Conservation (phyloP, 1,139 yeast species). For the Yamadazyma triangularis region DNA sequence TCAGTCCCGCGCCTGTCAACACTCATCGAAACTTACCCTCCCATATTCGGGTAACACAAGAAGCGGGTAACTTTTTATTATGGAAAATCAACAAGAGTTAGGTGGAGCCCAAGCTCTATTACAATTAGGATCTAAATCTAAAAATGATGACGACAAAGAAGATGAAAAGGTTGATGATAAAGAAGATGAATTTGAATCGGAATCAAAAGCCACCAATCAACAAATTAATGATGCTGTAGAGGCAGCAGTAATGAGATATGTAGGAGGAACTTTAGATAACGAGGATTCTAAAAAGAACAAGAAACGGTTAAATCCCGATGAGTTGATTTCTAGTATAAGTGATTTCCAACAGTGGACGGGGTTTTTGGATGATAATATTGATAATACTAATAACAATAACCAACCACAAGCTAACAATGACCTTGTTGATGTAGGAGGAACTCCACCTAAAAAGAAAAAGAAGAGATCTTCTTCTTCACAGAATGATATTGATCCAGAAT, state of each 20-base stretch:
- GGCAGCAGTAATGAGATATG: constrained; percentile 72
- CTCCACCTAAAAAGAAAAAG: constrained; percentile 10
- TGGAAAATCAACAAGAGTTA: constrained; percentile 37
- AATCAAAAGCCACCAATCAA: constrained; percentile 33
- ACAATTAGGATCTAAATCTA: constrained; percentile 34
- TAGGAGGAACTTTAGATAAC: constrained; percentile 52
- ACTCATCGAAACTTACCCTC: too few species aligned
- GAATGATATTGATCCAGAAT: constrained; percentile 56
- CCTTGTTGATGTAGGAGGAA: background rate
- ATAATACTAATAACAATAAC: constrained; percentile 7
- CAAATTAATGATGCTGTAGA: constrained; percentile 54
- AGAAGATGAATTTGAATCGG: constrained; percentile 18
- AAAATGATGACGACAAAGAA: constrained; percentile 10
- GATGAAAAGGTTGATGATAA: constrained; percentile 7
- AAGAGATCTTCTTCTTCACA: constrained; percentile 8
- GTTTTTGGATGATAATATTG: constrained; percentile 41
- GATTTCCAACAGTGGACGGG: constrained; percentile 56
- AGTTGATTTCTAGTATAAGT: constrained; percentile 29
- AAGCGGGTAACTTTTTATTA: constrained; percentile 18
- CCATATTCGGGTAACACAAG: too few species aligned
- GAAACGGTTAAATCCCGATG: constrained; percentile 19
- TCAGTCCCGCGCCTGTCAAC: too few species aligned
- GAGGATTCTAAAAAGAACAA: constrained; percentile 6
- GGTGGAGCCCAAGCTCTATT: constrained; percentile 47
- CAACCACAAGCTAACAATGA: constrained; percentile 2